Evolutionary conservation across 148 eudicot species (phyloP).

Genomic region (Linanthus parryae): DNA sequence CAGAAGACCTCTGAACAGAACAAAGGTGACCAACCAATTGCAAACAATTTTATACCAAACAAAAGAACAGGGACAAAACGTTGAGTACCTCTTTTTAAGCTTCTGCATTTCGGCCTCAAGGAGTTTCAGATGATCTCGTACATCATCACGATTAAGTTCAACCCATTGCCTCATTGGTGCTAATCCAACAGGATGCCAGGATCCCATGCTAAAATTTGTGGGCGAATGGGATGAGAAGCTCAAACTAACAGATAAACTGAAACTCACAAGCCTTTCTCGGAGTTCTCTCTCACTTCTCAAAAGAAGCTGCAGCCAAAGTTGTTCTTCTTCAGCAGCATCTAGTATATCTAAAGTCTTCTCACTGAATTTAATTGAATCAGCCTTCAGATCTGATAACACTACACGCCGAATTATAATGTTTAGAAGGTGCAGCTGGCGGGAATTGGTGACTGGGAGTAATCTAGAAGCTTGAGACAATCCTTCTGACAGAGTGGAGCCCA

Average conservation of each 20-base stretch:
- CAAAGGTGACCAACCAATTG: background rate
- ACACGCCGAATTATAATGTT: slow-evolving; percentile 62
- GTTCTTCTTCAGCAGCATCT: slow-evolving; percentile 26
- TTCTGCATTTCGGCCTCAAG: slow-evolving; percentile 44
- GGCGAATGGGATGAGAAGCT: slow-evolving; percentile 13
- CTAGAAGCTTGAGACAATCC: slow-evolving; percentile 25
- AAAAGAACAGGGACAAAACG: too few species aligned
- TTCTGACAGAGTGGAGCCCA: slow-evolving; percentile 19
- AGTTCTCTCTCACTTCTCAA: slow-evolving; percentile 57
- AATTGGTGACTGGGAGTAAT: slow-evolving; percentile 37
- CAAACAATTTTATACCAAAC: background rate
- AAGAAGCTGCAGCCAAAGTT: slow-evolving; percentile 55
- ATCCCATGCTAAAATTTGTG: slow-evolving; percentile 8
- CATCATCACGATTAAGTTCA: slow-evolving; percentile 24
- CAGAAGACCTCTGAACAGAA: too few species aligned
- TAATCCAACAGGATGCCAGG: slow-evolving; percentile 49
- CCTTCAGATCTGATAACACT: slow-evolving; percentile 29
- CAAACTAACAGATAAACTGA: slow-evolving; percentile 37
- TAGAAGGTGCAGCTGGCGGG: slow-evolving; percentile 66
- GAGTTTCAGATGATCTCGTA: slow-evolving; percentile 28
- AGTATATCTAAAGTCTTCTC: slow-evolving; percentile 21
- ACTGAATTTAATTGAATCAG: slow-evolving; percentile 20
- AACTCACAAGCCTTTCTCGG: slow-evolving; percentile 65
- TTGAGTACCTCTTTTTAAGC: slow-evolving; percentile 46
- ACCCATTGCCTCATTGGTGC: slow-evolving; percentile 73